These are phyloP conservation scores for Pseudomicrostroma phylloplanum DNA, from an alignment of 1,284 basidiomycete genomes.

Conservation along the genomic window DNA sequence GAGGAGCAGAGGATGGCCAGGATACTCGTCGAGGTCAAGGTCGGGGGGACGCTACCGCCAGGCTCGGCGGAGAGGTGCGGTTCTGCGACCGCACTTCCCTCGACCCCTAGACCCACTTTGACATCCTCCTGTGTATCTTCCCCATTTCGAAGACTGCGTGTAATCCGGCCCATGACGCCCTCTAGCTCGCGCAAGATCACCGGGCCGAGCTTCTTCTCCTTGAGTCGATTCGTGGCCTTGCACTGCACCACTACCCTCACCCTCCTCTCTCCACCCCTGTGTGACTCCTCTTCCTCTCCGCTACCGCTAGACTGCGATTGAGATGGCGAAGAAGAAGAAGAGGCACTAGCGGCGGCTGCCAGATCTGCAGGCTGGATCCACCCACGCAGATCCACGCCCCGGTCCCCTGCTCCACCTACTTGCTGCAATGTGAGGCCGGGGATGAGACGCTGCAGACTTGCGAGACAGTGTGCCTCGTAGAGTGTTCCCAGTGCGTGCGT, in stretches of 20 bases:
- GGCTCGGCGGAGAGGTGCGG: neutral
- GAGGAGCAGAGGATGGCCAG: slow-evolving; percentile 5
- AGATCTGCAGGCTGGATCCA: slow-evolving; percentile 11
- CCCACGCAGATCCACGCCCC: slow-evolving; percentile 13
- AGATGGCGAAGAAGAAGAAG: neutral
- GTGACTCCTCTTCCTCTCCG: neutral
- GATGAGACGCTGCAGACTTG: neutral
- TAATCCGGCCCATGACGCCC: neutral
- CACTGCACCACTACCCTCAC: neutral
- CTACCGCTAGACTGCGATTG: slow-evolving; percentile 8
- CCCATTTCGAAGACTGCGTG: neutral
- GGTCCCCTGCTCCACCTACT: slow-evolving; percentile 14
- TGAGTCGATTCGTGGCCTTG: neutral
- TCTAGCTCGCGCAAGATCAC: slow-evolving; percentile 14
- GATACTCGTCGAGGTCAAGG: neutral
- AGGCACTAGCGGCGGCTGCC: neutral
- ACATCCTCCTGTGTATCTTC: neutral
- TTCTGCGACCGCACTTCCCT: neutral
- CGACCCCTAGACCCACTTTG: neutral
- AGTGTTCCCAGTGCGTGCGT: slow-evolving; percentile 8
- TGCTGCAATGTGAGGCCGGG: slow-evolving; percentile 10
- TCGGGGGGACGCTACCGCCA: neutral
- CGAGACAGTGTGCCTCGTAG: slow-evolving; percentile 1
- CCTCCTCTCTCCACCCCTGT: no score
- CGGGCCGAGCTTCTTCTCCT: slow-evolving; percentile 11